Evolutionary conservation across 768 basidiomycete species (phyloP).

Genomic region (Mycena alexandri): DNA sequence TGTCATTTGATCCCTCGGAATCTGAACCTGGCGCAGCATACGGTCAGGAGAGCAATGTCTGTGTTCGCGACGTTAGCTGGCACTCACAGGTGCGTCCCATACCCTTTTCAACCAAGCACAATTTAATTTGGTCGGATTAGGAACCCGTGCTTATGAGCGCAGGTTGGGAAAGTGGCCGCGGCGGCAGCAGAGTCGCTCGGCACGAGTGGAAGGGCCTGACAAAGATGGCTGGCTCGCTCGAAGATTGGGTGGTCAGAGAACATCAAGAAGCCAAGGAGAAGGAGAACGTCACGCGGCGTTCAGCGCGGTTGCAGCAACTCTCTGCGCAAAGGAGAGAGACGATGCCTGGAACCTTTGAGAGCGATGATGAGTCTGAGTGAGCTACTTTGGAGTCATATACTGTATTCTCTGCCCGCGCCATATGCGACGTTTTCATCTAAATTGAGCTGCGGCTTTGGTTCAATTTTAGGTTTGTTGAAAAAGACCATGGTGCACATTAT

Average conservation of each 20-base stretch:
- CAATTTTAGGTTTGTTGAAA: no score
- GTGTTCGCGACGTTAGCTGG: slow-evolving; percentile 97
- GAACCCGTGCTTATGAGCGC: slow-evolving; percentile 94
- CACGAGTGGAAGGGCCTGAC: slow-evolving; percentile 97
- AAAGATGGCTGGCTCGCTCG: slow-evolving; percentile 74
- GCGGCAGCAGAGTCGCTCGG: slow-evolving; percentile 84
- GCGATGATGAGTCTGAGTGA: slow-evolving; percentile 23
- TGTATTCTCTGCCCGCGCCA: background rate
- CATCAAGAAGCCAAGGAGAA: background rate
- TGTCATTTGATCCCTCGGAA: slow-evolving; percentile 79
- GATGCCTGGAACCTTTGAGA: slow-evolving; percentile 40
- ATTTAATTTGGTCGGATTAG: slow-evolving; percentile 37
- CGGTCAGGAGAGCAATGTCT: slow-evolving; percentile 54
- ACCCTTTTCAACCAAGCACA: slow-evolving; percentile 14
- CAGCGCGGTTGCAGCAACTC: slow-evolving; percentile 20
- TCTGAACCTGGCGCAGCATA: slow-evolving; percentile 55
- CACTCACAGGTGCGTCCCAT: slow-evolving; percentile 73
- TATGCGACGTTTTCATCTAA: no score
- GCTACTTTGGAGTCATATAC: background rate
- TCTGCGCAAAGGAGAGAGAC: slow-evolving; percentile 21
- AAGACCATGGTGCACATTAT: background rate
- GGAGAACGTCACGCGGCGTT: slow-evolving; percentile 10
- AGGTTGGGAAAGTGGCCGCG: slow-evolving; percentile 80
- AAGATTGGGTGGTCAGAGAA: slow-evolving; percentile 81
- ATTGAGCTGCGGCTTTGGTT: no score